phyloP scores from a whole-genome alignment of 306 rosid genomes.

The Cyamopsis tetragonoloba region DNA sequence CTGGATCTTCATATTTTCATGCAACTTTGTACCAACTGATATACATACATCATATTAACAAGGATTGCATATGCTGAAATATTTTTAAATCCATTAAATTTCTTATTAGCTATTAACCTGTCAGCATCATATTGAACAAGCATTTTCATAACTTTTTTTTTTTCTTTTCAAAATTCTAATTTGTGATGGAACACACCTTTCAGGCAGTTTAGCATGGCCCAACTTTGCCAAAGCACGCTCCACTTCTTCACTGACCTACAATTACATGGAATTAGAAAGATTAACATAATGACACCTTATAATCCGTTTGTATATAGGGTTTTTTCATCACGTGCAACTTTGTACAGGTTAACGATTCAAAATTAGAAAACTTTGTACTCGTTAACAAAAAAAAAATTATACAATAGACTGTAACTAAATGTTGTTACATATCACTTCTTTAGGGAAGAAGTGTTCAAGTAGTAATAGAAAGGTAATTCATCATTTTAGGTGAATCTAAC shows the following conservation, averaged over 20 bases:
- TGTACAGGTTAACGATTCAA: no score
- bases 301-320: no score
- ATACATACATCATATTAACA: not conserved
- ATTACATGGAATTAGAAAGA: slow-evolving; percentile 28
- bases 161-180: not conserved
- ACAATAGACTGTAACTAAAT: not conserved
- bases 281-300: slow-evolving; percentile 18
- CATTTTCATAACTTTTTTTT: not conserved
- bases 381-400: not conserved
- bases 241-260: slow-evolving; percentile 84
- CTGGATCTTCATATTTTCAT: not conserved
- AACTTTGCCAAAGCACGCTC: slow-evolving; percentile 72
- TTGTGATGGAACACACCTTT: slow-evolving; percentile 48
- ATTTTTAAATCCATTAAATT: not conserved
- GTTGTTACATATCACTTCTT: not conserved
- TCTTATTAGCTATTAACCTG: not conserved
- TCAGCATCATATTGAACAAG: slow-evolving; percentile 7
- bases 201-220: slow-evolving; percentile 46
- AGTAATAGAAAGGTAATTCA: not conserved
- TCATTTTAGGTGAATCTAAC: not conserved
- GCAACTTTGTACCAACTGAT: not conserved
- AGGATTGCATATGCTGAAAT: not conserved
- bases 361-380: no score
- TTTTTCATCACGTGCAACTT: no score
- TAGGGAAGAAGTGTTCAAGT: not conserved